Evolutionary conservation across 306 rosid genomes (phyloP).

Genomic region (Pyrus pyrifolia): DNA sequence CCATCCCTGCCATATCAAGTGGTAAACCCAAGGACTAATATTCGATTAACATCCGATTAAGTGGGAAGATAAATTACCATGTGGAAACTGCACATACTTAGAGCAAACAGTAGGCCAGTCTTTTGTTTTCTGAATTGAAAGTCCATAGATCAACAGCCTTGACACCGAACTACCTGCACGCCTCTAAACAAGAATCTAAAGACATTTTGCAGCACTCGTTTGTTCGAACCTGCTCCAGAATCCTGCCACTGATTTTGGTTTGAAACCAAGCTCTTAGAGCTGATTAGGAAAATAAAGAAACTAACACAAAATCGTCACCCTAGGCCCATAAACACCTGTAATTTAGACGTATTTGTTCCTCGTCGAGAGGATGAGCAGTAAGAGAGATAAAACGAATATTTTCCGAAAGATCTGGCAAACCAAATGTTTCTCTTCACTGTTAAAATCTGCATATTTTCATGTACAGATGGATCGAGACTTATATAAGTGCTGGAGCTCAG

Average conservation of each 20-base stretch:
- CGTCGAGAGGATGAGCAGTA: slow-evolving; percentile 48
- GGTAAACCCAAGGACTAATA: background rate
- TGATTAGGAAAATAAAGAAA: no score
- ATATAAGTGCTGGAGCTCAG: no score
- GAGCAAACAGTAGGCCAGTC: slow-evolving; percentile 50
- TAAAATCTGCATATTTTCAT: no score
- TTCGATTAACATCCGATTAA: no score
- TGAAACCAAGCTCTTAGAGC: no score
- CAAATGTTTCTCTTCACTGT: background rate
- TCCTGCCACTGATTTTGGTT: no score
- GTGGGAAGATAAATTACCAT: background rate
- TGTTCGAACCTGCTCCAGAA: slow-evolving; percentile 31
- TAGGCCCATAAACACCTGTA: no score
- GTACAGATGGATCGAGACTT: no score
- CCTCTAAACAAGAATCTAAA: slow-evolving; percentile 64
- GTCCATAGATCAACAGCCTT: slow-evolving; percentile 51
- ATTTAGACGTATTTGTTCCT: slow-evolving; percentile 25
- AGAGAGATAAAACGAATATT: slow-evolving; percentile 42
- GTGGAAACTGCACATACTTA: slow-evolving; percentile 32
- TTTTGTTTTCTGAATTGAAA: slow-evolving; percentile 37
- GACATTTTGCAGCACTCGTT: slow-evolving; percentile 43
- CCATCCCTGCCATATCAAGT: slow-evolving; percentile 48
- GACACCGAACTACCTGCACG: slow-evolving; percentile 42
- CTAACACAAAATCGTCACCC: no score
- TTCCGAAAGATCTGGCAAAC: background rate